Conservation (phyloP, 2,329 filamentous ascomycete species). For the Sclerotinia minor region DNA sequence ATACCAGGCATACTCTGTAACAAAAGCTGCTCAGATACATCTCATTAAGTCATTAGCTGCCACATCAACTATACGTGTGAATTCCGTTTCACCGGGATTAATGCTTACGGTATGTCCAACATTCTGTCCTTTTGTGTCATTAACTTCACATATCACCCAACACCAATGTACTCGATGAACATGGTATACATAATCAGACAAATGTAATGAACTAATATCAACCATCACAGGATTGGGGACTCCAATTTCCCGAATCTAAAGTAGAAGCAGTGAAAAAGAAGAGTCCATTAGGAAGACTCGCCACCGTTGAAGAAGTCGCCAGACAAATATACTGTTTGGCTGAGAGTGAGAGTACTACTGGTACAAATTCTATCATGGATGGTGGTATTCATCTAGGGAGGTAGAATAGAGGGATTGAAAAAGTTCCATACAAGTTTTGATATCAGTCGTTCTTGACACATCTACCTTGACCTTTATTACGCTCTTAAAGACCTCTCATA, state of each 20-base stretch:
- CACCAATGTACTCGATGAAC: too few species aligned
- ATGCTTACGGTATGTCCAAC: constrained; percentile 12
- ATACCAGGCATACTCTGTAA: constrained; percentile 67
- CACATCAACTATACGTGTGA: constrained; percentile 58
- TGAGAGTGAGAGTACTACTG: constrained; percentile 52
- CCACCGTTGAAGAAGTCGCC: constrained; percentile 48
- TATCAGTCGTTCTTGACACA: too few species aligned
- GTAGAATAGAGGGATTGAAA: neutral
- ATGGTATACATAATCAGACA: neutral
- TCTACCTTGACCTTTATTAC: too few species aligned
- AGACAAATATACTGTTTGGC: constrained; percentile 54
- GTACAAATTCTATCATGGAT: constrained; percentile 55
- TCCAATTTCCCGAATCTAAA: constrained; percentile 31
- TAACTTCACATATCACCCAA: too few species aligned
- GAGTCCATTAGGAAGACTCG: constrained; percentile 31
- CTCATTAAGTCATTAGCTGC: constrained; percentile 55
- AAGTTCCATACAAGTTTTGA: neutral
- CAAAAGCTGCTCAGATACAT: constrained; percentile 71
- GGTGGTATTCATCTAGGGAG: constrained; percentile 26
- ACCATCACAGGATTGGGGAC: constrained; percentile 34
- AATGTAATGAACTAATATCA: neutral
- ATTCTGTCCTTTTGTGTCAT: too few species aligned
- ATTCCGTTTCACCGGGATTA: constrained; percentile 43
- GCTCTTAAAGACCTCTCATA: too few species aligned
- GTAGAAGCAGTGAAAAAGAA: constrained; percentile 30